Evolutionary conservation across 1,139 yeast species (phyloP), one percentile per base, ranked within the genome.

Genomic region (Wickerhamiella infanticola): DNA sequence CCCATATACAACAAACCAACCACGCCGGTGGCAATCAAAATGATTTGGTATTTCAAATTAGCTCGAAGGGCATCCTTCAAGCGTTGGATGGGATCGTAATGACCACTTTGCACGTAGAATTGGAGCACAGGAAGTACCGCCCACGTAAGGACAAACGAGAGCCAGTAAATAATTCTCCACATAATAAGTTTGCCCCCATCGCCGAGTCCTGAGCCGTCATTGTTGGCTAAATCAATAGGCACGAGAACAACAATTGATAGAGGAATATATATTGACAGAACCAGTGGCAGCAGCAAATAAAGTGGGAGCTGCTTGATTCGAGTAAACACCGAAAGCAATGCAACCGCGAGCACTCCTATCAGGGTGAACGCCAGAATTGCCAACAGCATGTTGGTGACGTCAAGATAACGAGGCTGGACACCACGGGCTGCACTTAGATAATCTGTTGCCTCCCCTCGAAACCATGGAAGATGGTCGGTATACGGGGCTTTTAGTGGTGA

Each of bases 111-210:
- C 53, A 77, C 80, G 64, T 72, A 84, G 53, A 79, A 81, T 58
- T 81, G 90, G 33, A 81, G 65, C 39, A 79, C 62, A 0, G 95
- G 95, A 45, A 84, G 59, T 0, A 81, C 54, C 8, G 77, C 64
- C 70, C 94, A 83, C 29, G 94, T 83, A 48, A 84, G 64, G 29
- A 70, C 58, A 56, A 83, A 84, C 0, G 94, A 82, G 13, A 74
- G 65, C 95, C 95, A 84, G 62, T 84, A 84, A 47, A 80, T 77
- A 43, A 74, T 58, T 53, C 81, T 73, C 95, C 95, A 84, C 33
- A 80, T 59, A 5, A 67, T 58, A 35, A 76, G 63, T 7, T 81
- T 69, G n/a, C 70, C 68, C 2, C 60, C 55, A 47, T 65, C 66
- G 24, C 75, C 73, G 29, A 74, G 52, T 3, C 52, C 50, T 3